phyloP scores from a whole-genome alignment of 1,284 basidiomycete genomes.

The Naganishia cerealis region DNA sequence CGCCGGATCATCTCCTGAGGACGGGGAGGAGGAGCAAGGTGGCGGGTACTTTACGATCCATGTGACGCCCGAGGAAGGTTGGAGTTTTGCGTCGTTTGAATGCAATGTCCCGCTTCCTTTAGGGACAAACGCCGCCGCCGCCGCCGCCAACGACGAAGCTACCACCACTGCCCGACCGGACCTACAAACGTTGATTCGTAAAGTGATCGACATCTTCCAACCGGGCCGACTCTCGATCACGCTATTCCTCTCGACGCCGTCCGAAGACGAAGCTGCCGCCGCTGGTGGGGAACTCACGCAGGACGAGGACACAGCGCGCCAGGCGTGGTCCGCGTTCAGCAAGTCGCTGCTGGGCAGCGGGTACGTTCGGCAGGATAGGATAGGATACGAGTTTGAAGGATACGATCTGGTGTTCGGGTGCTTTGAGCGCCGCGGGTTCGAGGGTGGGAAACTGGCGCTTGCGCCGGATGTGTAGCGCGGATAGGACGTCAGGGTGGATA shows the following conservation, averaged over 20 bases:
- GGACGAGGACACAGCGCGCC: constrained; percentile 40
- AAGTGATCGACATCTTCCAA: constrained; percentile 89
- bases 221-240: constrained; percentile 85
- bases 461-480: constrained; percentile 24
- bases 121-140: constrained; percentile 44
- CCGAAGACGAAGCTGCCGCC: constrained; percentile 62
- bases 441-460: constrained; percentile 39
- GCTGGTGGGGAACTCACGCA: constrained; percentile 40
- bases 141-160: not conserved
- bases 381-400: constrained; percentile 95
- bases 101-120: constrained; percentile 83
- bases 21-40: constrained; percentile 46
- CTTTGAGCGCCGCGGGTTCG: constrained; percentile 63
- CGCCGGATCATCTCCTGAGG: too few species aligned
- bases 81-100: constrained; percentile 97
- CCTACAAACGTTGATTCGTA: constrained; percentile 74
- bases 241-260: constrained; percentile 77
- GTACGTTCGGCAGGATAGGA: constrained; percentile 80
- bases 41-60: constrained; percentile 98
- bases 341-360: constrained; percentile 45
- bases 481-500: too few species aligned
- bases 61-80: constrained; percentile 95
- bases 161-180: constrained; percentile 56
- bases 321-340: constrained; percentile 46
- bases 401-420: constrained; percentile 92